phyloP scores from a whole-genome alignment of 495 filamentous ascomycete genomes.

The Chaetomium tenue region DNA sequence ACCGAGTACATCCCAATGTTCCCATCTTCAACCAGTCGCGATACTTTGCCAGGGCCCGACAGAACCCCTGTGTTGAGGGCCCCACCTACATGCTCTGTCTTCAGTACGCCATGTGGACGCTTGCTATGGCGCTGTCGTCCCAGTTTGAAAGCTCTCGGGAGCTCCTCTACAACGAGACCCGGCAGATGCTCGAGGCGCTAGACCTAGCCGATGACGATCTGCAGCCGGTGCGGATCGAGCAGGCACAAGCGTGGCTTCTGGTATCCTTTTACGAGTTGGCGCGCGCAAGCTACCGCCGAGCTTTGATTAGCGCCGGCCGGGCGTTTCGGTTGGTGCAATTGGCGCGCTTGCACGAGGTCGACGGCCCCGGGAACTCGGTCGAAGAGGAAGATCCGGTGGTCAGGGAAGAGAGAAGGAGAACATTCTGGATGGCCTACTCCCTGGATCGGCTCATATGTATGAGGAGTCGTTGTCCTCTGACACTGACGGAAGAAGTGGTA shows the following conservation, averaged over 20 bases:
- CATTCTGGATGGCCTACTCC: conserved; percentile 57
- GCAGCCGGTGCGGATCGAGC: conserved; percentile 39
- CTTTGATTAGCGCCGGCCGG: conserved; percentile 55
- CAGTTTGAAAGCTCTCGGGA: conserved; percentile 52
- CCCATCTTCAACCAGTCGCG: conserved; percentile 53
- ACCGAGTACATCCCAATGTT: conserved; percentile 54
- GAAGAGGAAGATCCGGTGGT: conserved; percentile 31
- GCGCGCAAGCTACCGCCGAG: conserved; percentile 47
- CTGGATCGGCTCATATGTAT: conserved; percentile 55
- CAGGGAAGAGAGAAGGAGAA: conserved; percentile 52
- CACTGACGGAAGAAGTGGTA: conserved; percentile 53
- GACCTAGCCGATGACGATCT: conserved; percentile 34
- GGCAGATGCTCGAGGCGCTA: conserved; percentile 46
- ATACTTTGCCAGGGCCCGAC: conserved; percentile 31
- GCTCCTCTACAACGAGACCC: conserved; percentile 48
- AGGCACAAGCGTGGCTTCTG: conserved; percentile 56
- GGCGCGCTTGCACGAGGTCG: conserved; percentile 50
- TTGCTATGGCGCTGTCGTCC: conserved; percentile 52
- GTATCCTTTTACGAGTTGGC: conserved; percentile 54
- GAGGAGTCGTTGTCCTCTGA: conserved; percentile 47
- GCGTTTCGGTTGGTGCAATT: conserved; percentile 55
- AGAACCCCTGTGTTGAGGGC: conserved; percentile 19
- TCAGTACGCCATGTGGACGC: conserved; percentile 57
- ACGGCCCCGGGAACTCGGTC: conserved; percentile 34
- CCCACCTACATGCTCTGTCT: conserved; percentile 44